Evolutionary conservation across 139 green algal genomes (phyloP).

Genomic region (Tetradesmus obliquus): DNA sequence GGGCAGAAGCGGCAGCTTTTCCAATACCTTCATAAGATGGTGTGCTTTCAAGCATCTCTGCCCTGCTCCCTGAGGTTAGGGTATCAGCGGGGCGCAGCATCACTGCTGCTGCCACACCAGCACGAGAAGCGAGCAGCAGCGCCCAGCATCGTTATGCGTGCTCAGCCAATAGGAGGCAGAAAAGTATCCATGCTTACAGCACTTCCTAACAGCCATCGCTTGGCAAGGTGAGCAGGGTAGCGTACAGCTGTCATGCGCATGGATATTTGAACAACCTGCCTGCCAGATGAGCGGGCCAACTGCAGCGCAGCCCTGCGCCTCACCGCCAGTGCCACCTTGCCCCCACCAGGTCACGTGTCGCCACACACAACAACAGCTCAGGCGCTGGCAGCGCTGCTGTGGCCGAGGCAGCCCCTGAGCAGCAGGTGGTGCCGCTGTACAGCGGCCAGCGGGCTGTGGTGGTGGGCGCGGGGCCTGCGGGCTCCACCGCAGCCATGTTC

Average conservation of each 20-base stretch:
- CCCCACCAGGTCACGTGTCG: no score
- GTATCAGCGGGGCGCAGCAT: not conserved
- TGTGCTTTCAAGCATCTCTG: not conserved
- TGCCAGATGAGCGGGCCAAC: no score
- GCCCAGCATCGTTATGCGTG: not conserved
- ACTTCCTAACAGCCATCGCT: not conserved
- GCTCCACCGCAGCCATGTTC: conserved; percentile 62
- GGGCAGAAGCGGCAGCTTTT: no score
- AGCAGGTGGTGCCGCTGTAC: conserved; percentile 44
- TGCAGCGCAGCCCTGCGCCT: no score
- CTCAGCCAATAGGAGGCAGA: not conserved
- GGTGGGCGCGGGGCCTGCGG: conserved; percentile 59
- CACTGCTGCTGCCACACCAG: not conserved
- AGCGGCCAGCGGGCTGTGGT: conserved; percentile 59
- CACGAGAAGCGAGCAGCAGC: not conserved
- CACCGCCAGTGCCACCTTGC: no score
- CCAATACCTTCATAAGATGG: not conserved
- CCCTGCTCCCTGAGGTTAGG: not conserved
- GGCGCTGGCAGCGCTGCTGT: not conserved
- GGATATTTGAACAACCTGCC: not conserved
- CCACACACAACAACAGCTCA: no score
- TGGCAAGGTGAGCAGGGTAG: not conserved
- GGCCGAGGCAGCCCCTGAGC: not conserved
- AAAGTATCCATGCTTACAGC: not conserved
- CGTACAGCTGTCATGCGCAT: not conserved